A percentile compares a stretch with the other conserved stretches of the same genome.
Conservation (phyloP, 2,329 filamentous ascomycete genomes). For the Penicillium sp. region DNA sequence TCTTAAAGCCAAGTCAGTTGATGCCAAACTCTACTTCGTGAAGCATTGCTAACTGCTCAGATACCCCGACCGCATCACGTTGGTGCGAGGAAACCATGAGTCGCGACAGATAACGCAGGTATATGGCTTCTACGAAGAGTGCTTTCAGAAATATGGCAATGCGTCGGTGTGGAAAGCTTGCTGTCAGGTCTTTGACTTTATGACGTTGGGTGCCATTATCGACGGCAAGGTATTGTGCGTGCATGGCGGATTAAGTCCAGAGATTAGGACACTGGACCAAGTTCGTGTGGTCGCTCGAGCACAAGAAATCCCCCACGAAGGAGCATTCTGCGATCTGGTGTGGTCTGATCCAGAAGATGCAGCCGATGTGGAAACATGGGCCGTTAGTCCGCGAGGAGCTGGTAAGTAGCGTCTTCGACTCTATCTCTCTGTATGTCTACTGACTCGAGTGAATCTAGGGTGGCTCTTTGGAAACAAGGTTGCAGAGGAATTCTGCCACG, state of each 20-base stretch:
- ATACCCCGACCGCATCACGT: slow-evolving; percentile 68
- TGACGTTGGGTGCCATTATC: slow-evolving; percentile 68
- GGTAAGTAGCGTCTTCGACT: slow-evolving; percentile 39
- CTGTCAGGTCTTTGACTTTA: slow-evolving; percentile 74
- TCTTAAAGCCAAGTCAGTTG: slow-evolving; percentile 64
- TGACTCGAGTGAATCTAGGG: slow-evolving; percentile 20
- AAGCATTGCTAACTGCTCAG: slow-evolving; percentile 34
- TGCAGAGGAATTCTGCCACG: slow-evolving; percentile 71
- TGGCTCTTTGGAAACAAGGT: slow-evolving; percentile 70
- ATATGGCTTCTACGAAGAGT: slow-evolving; percentile 76
- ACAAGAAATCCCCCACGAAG: slow-evolving; percentile 73
- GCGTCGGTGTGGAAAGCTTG: slow-evolving; percentile 76
- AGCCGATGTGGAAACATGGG: slow-evolving; percentile 67
- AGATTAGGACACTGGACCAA: slow-evolving; percentile 71
- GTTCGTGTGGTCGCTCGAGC: slow-evolving; percentile 70
- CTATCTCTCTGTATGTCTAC: background rate
- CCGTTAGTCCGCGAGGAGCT: slow-evolving; percentile 64
- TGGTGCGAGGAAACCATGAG: slow-evolving; percentile 72
- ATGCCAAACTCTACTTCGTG: background rate
- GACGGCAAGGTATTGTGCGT: slow-evolving; percentile 71
- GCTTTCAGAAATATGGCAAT: slow-evolving; percentile 72
- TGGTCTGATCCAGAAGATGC: slow-evolving; percentile 73
- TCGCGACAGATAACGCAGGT: slow-evolving; percentile 74
- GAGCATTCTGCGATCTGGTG: slow-evolving; percentile 71
- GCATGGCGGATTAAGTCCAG: slow-evolving; percentile 67